Percentiles rank a stretch among this genome's conserved stretches.
phyloP scores from a whole-genome alignment of 176 grass and related monocot genomes.

The Miscanthus lutarioriparius region DNA sequence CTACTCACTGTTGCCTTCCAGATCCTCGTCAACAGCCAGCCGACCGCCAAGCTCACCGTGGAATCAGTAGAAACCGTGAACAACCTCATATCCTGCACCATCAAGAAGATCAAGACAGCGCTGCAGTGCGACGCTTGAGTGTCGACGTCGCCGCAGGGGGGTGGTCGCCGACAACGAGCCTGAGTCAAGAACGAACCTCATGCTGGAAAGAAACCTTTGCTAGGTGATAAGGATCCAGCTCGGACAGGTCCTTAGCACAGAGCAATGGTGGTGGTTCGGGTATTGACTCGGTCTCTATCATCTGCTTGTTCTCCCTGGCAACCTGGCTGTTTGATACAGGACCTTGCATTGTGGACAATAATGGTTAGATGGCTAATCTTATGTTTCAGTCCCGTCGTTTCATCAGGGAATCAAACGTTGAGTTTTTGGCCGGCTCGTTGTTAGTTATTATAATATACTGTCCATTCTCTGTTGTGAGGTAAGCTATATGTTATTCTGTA shows the following conservation, averaged over 20 bases:
- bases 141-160: background rate
- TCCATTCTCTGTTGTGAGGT: conserved; percentile 21
- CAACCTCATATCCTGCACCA: conserved; percentile 91
- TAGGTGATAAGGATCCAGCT: conserved; percentile 73
- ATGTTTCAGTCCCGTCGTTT: conserved; percentile 17
- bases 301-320: background rate
- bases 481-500: conserved; percentile 3
- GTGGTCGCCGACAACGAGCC: background rate
- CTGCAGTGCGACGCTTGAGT: conserved; percentile 50
- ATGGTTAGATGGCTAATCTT: conserved; percentile 7
- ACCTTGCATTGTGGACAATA: conserved; percentile 40
- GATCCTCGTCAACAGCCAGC: conserved; percentile 98
- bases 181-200: conserved; percentile 99
- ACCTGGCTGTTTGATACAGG: background rate
- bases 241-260: conserved; percentile 43
- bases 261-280: conserved; percentile 99
- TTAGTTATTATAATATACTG: background rate
- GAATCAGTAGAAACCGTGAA: conserved; percentile 93
- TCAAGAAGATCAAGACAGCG: conserved; percentile 90
- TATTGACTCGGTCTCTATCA: conserved; percentile 78
- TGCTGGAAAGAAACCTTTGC: conserved; percentile 72
- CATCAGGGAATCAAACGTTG: conserved; percentile 33
- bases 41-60: conserved; percentile 80
- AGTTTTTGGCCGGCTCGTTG: conserved; percentile 21
- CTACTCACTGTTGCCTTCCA: conserved; percentile 93